Conservation (phyloP, 441 rosid genomes). For the Flueggea neowawraea region DNA sequence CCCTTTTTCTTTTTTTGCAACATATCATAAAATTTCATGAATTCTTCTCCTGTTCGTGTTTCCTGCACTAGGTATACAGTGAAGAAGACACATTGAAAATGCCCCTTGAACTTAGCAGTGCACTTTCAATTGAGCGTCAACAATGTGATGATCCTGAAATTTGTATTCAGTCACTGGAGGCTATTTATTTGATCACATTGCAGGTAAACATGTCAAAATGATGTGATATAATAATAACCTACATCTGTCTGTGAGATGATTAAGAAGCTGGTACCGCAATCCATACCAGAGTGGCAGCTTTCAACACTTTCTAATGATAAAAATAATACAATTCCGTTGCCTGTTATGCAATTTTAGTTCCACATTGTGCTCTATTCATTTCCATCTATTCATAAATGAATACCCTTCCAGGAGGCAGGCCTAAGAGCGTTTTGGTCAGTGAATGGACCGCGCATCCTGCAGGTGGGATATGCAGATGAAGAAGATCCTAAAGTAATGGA, state of each 20-base stretch:
- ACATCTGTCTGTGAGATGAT: too few species aligned
- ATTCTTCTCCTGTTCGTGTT: conserved; percentile 6
- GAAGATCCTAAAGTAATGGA: conserved; percentile 86
- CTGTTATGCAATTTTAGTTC: too few species aligned
- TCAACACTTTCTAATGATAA: too few species aligned
- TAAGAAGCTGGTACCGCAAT: too few species aligned
- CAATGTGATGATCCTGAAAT: conserved; percentile 77
- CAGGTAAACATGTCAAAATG: conserved; percentile 37
- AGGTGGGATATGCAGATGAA: conserved; percentile 88
- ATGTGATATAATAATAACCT: too few species aligned
- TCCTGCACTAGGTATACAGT: conserved; percentile 43
- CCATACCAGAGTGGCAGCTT: too few species aligned
- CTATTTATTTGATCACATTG: conserved; percentile 77
- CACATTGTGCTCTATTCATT: not conserved
- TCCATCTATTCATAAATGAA: not conserved
- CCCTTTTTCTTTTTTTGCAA: conserved; percentile 1
- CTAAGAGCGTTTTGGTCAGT: conserved; percentile 88
- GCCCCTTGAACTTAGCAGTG: conserved; percentile 90
- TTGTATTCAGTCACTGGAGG: conserved; percentile 75
- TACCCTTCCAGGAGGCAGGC: conserved; percentile 64
- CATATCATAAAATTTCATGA: conserved; percentile 8
- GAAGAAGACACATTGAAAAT: conserved; percentile 69
- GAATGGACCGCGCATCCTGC: conserved; percentile 80
- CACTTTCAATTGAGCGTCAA: conserved; percentile 84
- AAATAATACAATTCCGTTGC: too few species aligned